These are phyloP conservation scores for Diaporthe sp. DNA, from an alignment of 2,329 filamentous ascomycete genomes.

Conservation along the genomic window DNA sequence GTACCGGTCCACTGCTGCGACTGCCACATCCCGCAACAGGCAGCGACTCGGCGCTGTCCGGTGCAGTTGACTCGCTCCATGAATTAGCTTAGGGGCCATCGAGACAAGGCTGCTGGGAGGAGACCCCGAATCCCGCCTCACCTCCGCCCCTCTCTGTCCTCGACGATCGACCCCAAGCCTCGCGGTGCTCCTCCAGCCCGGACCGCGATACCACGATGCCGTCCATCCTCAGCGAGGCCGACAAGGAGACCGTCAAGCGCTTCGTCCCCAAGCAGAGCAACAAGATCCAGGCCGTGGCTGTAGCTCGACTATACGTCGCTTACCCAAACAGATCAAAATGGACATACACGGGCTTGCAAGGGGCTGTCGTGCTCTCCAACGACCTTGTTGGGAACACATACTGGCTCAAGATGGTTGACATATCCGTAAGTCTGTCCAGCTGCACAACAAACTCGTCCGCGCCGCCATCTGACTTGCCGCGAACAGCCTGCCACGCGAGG, in stretches of 20 bases:
- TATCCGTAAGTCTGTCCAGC: constrained; percentile 74
- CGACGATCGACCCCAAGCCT: constrained; percentile 36
- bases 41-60: not conserved
- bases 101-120: constrained; percentile 23
- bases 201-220: constrained; percentile 57
- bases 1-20: not conserved
- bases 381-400: constrained; percentile 95
- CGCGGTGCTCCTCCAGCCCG: constrained; percentile 16
- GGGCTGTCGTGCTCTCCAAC: constrained; percentile 90
- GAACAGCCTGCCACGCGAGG: constrained; percentile 78
- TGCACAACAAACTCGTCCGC: not conserved
- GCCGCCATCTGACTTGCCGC: constrained; percentile 24
- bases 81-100: constrained; percentile 14
- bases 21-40: constrained; percentile 8
- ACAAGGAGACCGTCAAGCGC: constrained; percentile 96
- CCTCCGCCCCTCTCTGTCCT: constrained; percentile 4
- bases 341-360: constrained; percentile 94
- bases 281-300: constrained; percentile 96
- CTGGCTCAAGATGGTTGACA: constrained; percentile 97
- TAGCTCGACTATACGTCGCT: constrained; percentile 92
- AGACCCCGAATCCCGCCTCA: constrained; percentile 11
- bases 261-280: constrained; percentile 93
- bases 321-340: constrained; percentile 88
- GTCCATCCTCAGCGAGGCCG: constrained; percentile 84
- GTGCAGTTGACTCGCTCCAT: constrained; percentile 16